Conservation (phyloP, 2,329 filamentous ascomycete species). For the Purpureocillium takamizusanense region DNA sequence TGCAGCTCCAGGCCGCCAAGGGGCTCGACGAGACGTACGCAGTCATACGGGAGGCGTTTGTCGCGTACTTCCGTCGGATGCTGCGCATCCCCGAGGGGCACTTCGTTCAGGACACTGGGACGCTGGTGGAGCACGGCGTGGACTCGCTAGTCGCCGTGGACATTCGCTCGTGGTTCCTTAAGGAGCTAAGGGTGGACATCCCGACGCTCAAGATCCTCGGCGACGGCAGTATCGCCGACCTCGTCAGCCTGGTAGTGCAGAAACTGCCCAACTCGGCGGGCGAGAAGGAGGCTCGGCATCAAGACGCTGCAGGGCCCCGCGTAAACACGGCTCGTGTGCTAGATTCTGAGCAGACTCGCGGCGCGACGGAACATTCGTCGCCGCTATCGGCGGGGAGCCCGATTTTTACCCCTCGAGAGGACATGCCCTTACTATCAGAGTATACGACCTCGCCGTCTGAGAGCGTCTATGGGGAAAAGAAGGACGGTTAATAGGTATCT, state of each 20-base stretch:
- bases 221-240: constrained; percentile 8
- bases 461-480: not conserved
- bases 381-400: too few relatives aligned
- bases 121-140: constrained; percentile 15
- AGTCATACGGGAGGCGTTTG: constrained; percentile 5
- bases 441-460: not conserved
- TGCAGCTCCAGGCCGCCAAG: constrained; percentile 5
- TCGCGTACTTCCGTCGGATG: constrained; percentile 9
- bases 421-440: not conserved
- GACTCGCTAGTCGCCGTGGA: constrained; percentile 20
- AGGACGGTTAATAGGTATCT: not conserved
- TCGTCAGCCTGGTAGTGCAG: too few relatives aligned
- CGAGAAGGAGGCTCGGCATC: too few relatives aligned
- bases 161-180: constrained; percentile 39
- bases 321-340: too few relatives aligned
- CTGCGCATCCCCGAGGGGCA: constrained; percentile 7
- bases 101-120: constrained; percentile 2
- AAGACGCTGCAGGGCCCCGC: too few relatives aligned
- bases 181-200: constrained; percentile 31
- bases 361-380: too few relatives aligned
- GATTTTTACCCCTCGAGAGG: too few relatives aligned
- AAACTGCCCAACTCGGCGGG: too few relatives aligned
- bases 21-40: constrained; percentile 5
- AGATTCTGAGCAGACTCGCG: too few relatives aligned
- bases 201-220: constrained; percentile 30